Evolutionary conservation across 441 rosid genomes (phyloP), one percentile per base, ranked within the genome.

Genomic region (Euphorbia celastroides): DNA sequence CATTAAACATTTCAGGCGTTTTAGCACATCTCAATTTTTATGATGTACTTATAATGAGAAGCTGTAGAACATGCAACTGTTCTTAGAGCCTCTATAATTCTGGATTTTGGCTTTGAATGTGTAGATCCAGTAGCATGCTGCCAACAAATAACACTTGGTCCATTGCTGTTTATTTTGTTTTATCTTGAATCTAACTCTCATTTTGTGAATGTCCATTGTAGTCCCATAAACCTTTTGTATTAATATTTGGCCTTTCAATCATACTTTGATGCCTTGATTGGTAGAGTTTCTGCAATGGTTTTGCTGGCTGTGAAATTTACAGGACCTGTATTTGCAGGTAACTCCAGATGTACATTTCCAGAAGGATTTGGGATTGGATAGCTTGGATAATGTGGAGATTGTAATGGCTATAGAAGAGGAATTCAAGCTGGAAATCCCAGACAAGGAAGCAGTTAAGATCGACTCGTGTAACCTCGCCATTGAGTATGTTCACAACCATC

Each of bases 361-460:
- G 70, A 88, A 87, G 44, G 97, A 90, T 82, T 57, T 93, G 74
- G 96, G 93, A 1, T 79, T 93, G 79, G 97, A 90, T 79, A 90
- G 98, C 81, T 79, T 93, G 85, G 98, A 93, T 86, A 90, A 68
- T 9, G 94, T 93, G 75, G 98, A 93, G 88, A 88, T 93, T 51
- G 89, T 93, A 44, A 88, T 93, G 97, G 98, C 91, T 28, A 77
- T 93, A 20, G 96, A 93, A 78, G 98, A 90, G 74, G 98, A 93
- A 70, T 93, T 93, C 80, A 93, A 90, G 84, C 86, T 90, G 60
- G 96, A 90, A 69, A 93, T 93, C 17, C 97, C 96, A 1, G 96
- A 93, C 81, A 84, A 82, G 78, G 98, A 93, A 83, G 98, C 98
- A 50, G 94, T 83, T 41, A 90, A 80, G 81, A 88, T 93, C 4